phyloP scores from a whole-genome alignment of 306 rosid genomes.

The Lathyrus tuberosus region DNA sequence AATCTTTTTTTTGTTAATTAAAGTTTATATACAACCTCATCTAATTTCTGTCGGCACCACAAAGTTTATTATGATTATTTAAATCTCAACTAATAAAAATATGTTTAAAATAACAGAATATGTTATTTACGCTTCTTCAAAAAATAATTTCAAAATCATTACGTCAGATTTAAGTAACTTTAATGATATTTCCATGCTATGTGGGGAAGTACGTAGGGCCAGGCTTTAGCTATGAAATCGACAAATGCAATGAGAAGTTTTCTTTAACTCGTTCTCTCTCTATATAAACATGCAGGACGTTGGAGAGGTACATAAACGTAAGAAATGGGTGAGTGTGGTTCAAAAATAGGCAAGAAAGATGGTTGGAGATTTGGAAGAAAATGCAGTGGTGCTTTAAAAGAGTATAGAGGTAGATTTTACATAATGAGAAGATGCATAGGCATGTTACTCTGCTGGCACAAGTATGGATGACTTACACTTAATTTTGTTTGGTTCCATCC shows the following conservation, averaged over 20 bases:
- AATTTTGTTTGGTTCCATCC: no score
- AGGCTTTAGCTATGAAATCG: no score
- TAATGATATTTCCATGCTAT: constrained; percentile 1
- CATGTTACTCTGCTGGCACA: constrained; percentile 48
- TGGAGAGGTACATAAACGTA: no score
- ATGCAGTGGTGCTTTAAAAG: constrained; percentile 10
- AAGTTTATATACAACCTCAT: no score
- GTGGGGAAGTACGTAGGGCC: not conserved
- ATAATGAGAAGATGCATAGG: constrained; percentile 42
- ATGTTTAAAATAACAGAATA: no score
- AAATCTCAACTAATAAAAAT: no score
- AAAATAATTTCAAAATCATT: not conserved
- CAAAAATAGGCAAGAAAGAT: constrained; percentile 11
- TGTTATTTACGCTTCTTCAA: not conserved
- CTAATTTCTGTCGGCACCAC: no score
- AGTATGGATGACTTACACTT: constrained; percentile 33
- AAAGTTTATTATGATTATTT: no score
- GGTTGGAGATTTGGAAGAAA: constrained; percentile 36
- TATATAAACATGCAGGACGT: constrained; percentile 28
- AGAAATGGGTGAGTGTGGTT: constrained; percentile 32
- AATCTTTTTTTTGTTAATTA: no score
- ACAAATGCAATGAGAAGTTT: no score
- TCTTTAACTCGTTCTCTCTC: not conserved
- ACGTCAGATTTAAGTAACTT: not conserved
- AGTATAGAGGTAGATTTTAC: constrained; percentile 50